These are phyloP conservation scores for Dictyostelium purpureum DNA, from an alignment of 78 protist genomes.

Conservation along the genomic window DNA sequence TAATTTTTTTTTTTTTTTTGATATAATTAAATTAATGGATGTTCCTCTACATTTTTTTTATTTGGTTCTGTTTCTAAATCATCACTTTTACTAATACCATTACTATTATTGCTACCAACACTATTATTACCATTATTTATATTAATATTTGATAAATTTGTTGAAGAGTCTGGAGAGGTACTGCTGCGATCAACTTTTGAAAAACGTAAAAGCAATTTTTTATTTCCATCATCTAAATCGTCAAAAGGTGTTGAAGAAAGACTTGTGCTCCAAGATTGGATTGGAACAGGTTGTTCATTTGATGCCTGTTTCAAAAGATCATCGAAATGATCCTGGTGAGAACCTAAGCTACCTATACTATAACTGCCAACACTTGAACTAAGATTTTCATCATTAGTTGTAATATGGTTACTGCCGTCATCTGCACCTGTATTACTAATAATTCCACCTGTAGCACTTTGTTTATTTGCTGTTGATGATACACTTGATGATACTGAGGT, in stretches of 20 bases:
- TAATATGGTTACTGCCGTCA: too few species aligned
- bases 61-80: too few species aligned
- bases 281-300: neutral
- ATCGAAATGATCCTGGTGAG: neutral
- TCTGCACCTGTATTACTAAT: neutral
- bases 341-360: constrained; percentile 3
- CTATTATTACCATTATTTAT: neutral
- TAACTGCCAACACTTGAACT: constrained; percentile 13
- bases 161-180: too few species aligned
- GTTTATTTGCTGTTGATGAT: neutral
- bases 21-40: too few species aligned
- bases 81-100: neutral
- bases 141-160: too few species aligned
- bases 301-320: neutral
- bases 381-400: neutral
- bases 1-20: too few species aligned
- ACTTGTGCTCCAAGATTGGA: neutral
- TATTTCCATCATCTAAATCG: neutral
- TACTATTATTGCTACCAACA: neutral
- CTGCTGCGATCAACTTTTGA: neutral
- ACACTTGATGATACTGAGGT: neutral
- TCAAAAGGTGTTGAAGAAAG: neutral
- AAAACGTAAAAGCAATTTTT: neutral
- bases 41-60: too few species aligned
- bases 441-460: neutral